These are phyloP conservation scores for Guillardia theta DNA, from an alignment of 78 protist species.

Conservation along the genomic window DNA sequence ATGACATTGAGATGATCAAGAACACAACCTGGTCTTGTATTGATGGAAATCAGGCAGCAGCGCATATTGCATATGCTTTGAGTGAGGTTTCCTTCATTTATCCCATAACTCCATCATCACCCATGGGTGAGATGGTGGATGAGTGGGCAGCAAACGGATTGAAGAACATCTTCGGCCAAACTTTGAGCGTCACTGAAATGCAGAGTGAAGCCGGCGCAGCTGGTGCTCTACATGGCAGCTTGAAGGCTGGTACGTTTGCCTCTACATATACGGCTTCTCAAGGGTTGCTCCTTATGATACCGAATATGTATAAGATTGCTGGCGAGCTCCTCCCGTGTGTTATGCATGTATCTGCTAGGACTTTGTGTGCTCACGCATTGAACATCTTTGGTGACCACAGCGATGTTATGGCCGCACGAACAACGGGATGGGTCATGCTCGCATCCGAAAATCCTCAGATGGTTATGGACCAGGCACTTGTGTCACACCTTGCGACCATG, in stretches of 20 bases:
- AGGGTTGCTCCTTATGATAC: conserved; percentile 80
- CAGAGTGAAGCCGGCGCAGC: conserved; percentile 78
- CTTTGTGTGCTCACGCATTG: conserved; percentile 66
- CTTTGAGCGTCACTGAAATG: conserved; percentile 50
- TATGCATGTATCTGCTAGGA: conserved; percentile 73
- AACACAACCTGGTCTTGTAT: not conserved
- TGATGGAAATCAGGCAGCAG: conserved; percentile 75
- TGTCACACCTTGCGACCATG: conserved; percentile 62
- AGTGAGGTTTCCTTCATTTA: conserved; percentile 52
- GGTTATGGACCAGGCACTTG: conserved; percentile 61
- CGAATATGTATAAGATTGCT: conserved; percentile 78
- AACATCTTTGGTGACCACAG: conserved; percentile 74
- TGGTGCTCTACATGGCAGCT: conserved; percentile 74
- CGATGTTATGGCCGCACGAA: conserved; percentile 73
- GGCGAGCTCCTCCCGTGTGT: conserved; percentile 72
- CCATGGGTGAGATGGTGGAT: conserved; percentile 68
- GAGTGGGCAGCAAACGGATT: conserved; percentile 42
- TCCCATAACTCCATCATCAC: conserved; percentile 77
- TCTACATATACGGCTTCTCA: conserved; percentile 76
- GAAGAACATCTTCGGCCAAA: conserved; percentile 67
- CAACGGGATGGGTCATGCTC: conserved; percentile 61
- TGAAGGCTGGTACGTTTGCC: conserved; percentile 60
- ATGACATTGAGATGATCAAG: not conserved
- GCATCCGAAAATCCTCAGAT: conserved; percentile 63
- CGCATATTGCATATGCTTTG: conserved; percentile 63